These are phyloP conservation scores for Exophiala dermatitidis DNA, from an alignment of 2,329 filamentous ascomycete species.

Conservation along the genomic window DNA sequence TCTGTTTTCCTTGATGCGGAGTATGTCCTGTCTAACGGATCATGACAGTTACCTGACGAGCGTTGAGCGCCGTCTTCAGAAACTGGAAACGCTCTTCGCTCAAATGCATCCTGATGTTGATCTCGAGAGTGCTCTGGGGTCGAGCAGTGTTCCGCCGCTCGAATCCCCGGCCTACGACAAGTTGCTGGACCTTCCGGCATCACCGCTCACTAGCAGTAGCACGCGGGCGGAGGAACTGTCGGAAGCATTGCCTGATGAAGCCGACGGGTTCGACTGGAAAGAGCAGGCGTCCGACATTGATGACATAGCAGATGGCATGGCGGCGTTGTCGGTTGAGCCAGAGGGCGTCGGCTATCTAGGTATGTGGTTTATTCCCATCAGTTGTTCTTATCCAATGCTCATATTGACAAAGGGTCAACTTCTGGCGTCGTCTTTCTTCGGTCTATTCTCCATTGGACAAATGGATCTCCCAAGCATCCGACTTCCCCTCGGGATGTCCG, in stretches of 20 bases:
- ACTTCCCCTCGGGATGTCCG: neutral
- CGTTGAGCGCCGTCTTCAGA: neutral
- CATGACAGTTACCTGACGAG: neutral
- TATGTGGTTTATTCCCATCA: neutral
- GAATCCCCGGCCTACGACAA: neutral
- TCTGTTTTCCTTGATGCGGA: neutral
- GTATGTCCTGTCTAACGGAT: neutral
- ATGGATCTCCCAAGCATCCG: neutral
- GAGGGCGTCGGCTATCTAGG: constrained; percentile 1
- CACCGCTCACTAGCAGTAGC: neutral
- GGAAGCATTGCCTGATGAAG: constrained; percentile 1
- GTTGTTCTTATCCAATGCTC: neutral
- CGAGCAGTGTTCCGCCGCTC: neutral
- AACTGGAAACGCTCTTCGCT: neutral
- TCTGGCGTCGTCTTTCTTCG: neutral
- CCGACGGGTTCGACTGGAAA: constrained; percentile 1
- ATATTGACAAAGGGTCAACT: neutral
- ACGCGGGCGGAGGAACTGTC: neutral
- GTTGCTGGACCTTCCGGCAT: neutral
- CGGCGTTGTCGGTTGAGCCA: neutral
- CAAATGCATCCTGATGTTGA: neutral
- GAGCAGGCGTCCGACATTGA: neutral
- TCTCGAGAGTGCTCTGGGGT: neutral
- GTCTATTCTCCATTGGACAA: constrained; percentile 1
- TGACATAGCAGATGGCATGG: neutral